A percentile compares a stretch with the other conserved stretches of the same genome.
Conservation (phyloP, 2,329 filamentous ascomycete species). For the Claviceps paspali region DNA sequence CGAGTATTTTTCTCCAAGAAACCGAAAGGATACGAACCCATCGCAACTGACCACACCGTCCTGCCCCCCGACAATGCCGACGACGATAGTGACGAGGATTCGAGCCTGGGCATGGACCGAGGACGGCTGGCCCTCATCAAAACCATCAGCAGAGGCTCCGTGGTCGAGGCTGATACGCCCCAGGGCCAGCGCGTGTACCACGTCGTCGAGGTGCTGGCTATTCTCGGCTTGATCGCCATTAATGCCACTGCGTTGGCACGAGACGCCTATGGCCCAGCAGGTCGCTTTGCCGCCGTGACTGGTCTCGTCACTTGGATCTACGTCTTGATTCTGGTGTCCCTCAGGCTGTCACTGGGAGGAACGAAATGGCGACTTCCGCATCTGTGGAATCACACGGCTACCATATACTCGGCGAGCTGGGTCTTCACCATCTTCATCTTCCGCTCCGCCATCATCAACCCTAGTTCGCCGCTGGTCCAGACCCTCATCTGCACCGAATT, state of each 20-base stretch:
- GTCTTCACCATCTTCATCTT: constrained; percentile 61
- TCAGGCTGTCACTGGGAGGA: constrained; percentile 54
- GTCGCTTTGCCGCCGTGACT: constrained; percentile 44
- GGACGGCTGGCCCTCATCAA: constrained; percentile 43
- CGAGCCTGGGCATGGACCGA: constrained; percentile 38
- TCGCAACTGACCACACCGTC: constrained; percentile 34
- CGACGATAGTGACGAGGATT: constrained; percentile 45
- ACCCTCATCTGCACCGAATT: constrained; percentile 61
- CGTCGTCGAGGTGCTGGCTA: constrained; percentile 57
- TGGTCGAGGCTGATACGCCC: constrained; percentile 62
- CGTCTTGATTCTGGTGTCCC: constrained; percentile 53
- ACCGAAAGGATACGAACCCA: constrained; percentile 40
- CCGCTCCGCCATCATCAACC: constrained; percentile 72
- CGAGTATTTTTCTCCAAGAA: constrained; percentile 35
- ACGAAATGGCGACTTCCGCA: constrained; percentile 51
- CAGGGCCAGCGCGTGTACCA: constrained; percentile 56
- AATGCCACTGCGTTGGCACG: constrained; percentile 51
- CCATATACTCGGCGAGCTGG: constrained; percentile 74
- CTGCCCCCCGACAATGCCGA: constrained; percentile 33
- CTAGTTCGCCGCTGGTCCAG: constrained; percentile 45
- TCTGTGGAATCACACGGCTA: constrained; percentile 86
- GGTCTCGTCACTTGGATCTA: constrained; percentile 70
- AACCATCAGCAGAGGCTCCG: constrained; percentile 45
- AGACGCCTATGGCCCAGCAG: constrained; percentile 41
- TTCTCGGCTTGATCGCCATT: constrained; percentile 55